Evolutionary conservation across 768 basidiomycete genomes (phyloP), one percentile per base, ranked within the genome.

Genomic region (Lyophyllum atratum): DNA sequence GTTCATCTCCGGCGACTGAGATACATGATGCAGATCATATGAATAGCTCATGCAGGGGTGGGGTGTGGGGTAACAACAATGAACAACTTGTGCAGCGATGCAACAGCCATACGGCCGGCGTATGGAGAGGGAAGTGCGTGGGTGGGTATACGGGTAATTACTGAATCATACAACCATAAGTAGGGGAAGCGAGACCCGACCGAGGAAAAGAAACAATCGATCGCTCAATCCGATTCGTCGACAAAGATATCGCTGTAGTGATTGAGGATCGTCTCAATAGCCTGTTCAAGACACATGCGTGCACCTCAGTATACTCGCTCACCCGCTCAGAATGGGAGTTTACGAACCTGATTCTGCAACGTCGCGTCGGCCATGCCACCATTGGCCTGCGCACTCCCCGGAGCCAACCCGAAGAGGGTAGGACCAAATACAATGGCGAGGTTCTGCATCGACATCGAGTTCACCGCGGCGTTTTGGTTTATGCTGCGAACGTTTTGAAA

Each of bases 231-330:
- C 60, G 79, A 74, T 70, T 94, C 95, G 64, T 96, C 95, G 61
- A 98, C 90, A 73, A 98, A 98, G 67, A 98, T 98, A 77, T 97
- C 95, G 55, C 84, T 85, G 73, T 94, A 98, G 69, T 95, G 94
- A 66, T 89, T 86, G 63, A 98, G 77, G 66, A 98, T 96, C 5
- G 94, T 98, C 73, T 98, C 95, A 62, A 98, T 85, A 28, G 94
- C 95, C 93, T 96, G 65, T 46, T 37, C 52, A 15, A 60, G 44
- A 34, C 33, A 46, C 42, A 55, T 31, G 40, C 39, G 66, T 33
- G 73, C 55, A 50, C n/a, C 22, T 40, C 21, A 52, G 34, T 24
- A 28, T n/a, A 40, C 25, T 33, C 29, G 12, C 4, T 42, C 28
- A 6, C 33, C 22, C 50, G 11, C 3, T 37, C 31, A 51, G 29